A percentile compares a stretch with the other conserved stretches of the same genome.
phyloP scores from a whole-genome alignment of 305 asterid genomes.

The Fraxinus dipetala region DNA sequence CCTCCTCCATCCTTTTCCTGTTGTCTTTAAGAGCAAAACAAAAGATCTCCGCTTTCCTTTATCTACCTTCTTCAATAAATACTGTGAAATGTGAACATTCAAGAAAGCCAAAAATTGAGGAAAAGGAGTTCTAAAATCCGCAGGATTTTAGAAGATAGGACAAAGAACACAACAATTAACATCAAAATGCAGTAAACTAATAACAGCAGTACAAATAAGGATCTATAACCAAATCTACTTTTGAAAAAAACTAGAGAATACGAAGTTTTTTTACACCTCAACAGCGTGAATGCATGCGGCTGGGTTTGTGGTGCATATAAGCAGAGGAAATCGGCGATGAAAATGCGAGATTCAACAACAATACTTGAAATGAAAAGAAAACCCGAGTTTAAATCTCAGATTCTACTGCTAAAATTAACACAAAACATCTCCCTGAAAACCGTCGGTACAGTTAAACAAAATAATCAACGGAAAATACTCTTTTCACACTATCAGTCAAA shows the following conservation, averaged over 20 bases:
- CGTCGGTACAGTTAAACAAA: slow-evolving; percentile 27
- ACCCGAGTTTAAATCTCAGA: background rate
- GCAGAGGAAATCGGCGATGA: slow-evolving; percentile 13
- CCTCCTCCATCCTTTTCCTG: slow-evolving; percentile 33
- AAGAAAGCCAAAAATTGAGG: slow-evolving; percentile 1
- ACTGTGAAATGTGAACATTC: slow-evolving; percentile 24
- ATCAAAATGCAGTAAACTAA: background rate
- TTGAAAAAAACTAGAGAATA: background rate
- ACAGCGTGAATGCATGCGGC: slow-evolving; percentile 16
- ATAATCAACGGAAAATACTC: slow-evolving; percentile 22
- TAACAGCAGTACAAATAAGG: background rate
- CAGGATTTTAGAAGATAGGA: background rate
- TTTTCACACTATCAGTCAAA: slow-evolving; percentile 4
- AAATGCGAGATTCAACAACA: slow-evolving; percentile 19
- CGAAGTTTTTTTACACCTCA: background rate
- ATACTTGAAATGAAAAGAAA: background rate
- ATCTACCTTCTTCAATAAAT: slow-evolving; percentile 20
- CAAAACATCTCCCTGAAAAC: slow-evolving; percentile 25
- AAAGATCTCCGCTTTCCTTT: slow-evolving; percentile 1
- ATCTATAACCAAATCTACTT: background rate
- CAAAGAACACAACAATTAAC: background rate
- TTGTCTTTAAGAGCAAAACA: background rate
- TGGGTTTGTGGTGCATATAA: background rate
- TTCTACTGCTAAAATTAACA: slow-evolving; percentile 1
- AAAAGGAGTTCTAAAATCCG: background rate